Evolutionary conservation across 305 asterid species (phyloP).

Genomic region (Fraxinus sp.): DNA sequence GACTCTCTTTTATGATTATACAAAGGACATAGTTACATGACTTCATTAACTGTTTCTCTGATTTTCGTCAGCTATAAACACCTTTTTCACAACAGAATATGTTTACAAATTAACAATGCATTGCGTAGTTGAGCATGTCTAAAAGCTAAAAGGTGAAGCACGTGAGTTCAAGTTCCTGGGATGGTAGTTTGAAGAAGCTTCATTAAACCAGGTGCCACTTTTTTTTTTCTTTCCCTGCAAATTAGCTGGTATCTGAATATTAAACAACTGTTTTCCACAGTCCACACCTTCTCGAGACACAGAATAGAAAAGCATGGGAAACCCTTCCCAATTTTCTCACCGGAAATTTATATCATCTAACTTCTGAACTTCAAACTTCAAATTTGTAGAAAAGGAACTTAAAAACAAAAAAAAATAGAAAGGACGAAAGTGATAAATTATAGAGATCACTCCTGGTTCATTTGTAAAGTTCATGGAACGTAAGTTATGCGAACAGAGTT

Average conservation of each 20-base stretch:
- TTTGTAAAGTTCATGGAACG: neutral
- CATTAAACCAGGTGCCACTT: neutral
- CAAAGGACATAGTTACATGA: neutral
- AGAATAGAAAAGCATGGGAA: slow-evolving; percentile 1
- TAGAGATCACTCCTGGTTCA: neutral
- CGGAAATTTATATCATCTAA: neutral
- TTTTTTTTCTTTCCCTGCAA: neutral
- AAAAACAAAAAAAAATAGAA: neutral
- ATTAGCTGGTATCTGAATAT: neutral
- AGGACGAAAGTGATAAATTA: neutral
- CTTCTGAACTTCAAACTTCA: neutral
- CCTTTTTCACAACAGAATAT: neutral
- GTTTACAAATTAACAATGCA: neutral
- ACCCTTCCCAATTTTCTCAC: neutral
- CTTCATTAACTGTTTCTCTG: neutral
- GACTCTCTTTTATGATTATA: neutral
- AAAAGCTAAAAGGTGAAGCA: neutral
- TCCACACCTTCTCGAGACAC: neutral
- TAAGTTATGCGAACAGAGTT: neutral
- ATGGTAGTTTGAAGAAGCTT: neutral
- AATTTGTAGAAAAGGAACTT: neutral
- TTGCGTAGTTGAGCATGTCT: neutral
- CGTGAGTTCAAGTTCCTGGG: neutral
- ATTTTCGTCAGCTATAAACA: neutral
- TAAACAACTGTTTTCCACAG: neutral